These are phyloP conservation scores for Xanthoparmelia taractica DNA, from an alignment of 495 filamentous ascomycete species.

Conservation along the genomic window DNA sequence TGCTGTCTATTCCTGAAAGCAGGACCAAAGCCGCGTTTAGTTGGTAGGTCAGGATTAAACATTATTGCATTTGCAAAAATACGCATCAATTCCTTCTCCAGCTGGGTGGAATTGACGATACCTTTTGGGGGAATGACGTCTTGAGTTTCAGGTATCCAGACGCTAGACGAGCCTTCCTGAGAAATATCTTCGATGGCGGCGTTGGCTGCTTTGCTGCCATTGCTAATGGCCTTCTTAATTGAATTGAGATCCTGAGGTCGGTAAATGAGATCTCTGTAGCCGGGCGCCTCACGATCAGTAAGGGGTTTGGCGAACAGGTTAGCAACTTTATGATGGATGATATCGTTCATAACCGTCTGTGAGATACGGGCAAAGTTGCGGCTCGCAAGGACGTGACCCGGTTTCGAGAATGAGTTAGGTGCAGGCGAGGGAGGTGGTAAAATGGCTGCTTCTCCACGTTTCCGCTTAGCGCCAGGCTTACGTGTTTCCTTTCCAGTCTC, in stretches of 20 bases:
- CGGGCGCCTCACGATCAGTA: conserved; percentile 74
- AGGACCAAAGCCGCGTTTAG: conserved; percentile 56
- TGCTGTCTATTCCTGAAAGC: conserved; percentile 41
- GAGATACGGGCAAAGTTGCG: conserved; percentile 73
- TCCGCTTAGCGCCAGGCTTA: conserved; percentile 21
- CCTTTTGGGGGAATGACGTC: conserved; percentile 78
- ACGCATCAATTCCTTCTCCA: conserved; percentile 91
- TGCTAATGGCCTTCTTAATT: conserved; percentile 68
- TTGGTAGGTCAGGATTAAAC: conserved; percentile 73
- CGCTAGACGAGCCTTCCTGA: conserved; percentile 39
- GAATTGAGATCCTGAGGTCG: conserved; percentile 84
- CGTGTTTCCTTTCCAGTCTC: conserved; percentile 42
- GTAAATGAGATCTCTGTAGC: conserved; percentile 79
- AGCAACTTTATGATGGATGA: conserved; percentile 75
- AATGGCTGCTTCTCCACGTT: conserved; percentile 30
- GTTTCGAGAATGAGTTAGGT: conserved; percentile 26
- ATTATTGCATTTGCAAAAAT: conserved; percentile 98
- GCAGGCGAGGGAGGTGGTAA: conserved; percentile 23
- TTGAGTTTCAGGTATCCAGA: conserved; percentile 40
- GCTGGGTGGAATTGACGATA: conserved; percentile 88
- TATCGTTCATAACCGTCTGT: conserved; percentile 73
- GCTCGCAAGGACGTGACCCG: conserved; percentile 55
- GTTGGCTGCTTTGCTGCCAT: conserved; percentile 66
- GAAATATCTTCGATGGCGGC: conserved; percentile 45
- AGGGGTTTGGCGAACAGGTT: conserved; percentile 81